Evolutionary conservation across 441 rosid genomes (phyloP), one percentile per base, ranked within the genome.

Genomic region (Euphorbia celastroides): DNA sequence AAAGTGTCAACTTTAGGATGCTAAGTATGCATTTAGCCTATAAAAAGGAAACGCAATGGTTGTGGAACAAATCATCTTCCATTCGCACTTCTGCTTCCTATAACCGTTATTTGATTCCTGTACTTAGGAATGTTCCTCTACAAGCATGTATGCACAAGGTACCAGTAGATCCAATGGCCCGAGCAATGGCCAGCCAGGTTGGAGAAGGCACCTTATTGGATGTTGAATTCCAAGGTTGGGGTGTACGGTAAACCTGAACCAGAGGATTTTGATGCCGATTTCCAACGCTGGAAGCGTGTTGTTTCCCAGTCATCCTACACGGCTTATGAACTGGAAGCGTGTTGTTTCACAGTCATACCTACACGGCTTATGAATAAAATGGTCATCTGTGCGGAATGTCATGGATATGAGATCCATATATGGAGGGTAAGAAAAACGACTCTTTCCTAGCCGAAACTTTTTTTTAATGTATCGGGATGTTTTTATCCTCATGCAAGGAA

Each of bases 391-490:
- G 42, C 81, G 97, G 68, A 94, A 84, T 70, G 82, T 94, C 22
- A 84, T 94, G 99, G 99, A 94, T 73, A 89, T 89, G 99, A 73
- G 92, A 84, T 96, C 94, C 65, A 94, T 85, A 54, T 94, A 89
- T 48, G 97, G 94, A 72, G 99, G 97, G 96, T 91, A 89, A 56
- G 1, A 7, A 22, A 27, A 1, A 34, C 11, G 1, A 11, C 38
- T 60, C 19, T 22, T 67, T 16, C 32, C 11, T 0, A 23, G 25
- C 28, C 0, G 28, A 28, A 7, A 38, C 28, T 42, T n/a, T n/a
- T n/a, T n/a, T n/a, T n/a, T 54, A 46, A 23, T 60, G 23, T 50
- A 19, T 34, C n/a, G n/a, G 19, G 48, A 36, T 25, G 51, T 36
- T 46, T 7, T 20, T 42, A 34, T 60, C 27, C 20, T 3, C 36